These are phyloP conservation scores for Hypoxylon sp. DNA, from an alignment of 2,329 filamentous ascomycete genomes.

Conservation along the genomic window DNA sequence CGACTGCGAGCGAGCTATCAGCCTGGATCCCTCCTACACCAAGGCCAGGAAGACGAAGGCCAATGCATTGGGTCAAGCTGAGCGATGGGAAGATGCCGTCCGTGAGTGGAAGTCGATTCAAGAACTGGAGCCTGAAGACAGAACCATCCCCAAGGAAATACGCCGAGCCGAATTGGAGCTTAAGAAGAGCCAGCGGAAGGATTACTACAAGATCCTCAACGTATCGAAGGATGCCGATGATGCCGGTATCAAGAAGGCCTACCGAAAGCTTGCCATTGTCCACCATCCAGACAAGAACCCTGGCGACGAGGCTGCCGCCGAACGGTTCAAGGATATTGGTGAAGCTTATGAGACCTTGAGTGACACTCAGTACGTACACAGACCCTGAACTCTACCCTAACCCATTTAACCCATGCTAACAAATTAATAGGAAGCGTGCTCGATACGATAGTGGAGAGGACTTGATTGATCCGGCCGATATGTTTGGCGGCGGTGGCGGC, in stretches of 20 bases:
- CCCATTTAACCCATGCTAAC: too few relatives aligned
- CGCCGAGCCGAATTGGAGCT: slow-evolving; percentile 91
- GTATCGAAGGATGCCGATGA: slow-evolving; percentile 87
- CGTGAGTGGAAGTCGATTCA: slow-evolving; percentile 87
- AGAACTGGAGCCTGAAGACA: slow-evolving; percentile 84
- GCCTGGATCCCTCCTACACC: slow-evolving; percentile 82
- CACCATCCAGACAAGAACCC: slow-evolving; percentile 99
- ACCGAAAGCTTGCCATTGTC: slow-evolving; percentile 91
- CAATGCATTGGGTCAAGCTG: slow-evolving; percentile 84
- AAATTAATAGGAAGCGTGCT: slow-evolving; percentile 76
- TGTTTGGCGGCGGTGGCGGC: slow-evolving; percentile 70
- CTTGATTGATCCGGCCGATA: slow-evolving; percentile 85
- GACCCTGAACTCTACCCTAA: too few relatives aligned
- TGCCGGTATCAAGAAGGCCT: slow-evolving; percentile 92
- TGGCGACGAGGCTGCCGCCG: slow-evolving; percentile 82
- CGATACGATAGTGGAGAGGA: slow-evolving; percentile 94
- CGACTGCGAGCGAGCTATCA: slow-evolving; percentile 86
- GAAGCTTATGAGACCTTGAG: slow-evolving; percentile 97
- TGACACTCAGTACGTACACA: slow-evolving; percentile 80
- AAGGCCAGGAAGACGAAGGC: slow-evolving; percentile 96
- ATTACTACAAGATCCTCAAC: slow-evolving; percentile 98
- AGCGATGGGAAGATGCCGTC: slow-evolving; percentile 91
- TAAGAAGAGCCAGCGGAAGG: slow-evolving; percentile 97
- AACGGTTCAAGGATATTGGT: slow-evolving; percentile 96
- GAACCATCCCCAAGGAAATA: slow-evolving; percentile 82